Conservation (phyloP, 306 rosid species). For the Vicia sativa region DNA sequence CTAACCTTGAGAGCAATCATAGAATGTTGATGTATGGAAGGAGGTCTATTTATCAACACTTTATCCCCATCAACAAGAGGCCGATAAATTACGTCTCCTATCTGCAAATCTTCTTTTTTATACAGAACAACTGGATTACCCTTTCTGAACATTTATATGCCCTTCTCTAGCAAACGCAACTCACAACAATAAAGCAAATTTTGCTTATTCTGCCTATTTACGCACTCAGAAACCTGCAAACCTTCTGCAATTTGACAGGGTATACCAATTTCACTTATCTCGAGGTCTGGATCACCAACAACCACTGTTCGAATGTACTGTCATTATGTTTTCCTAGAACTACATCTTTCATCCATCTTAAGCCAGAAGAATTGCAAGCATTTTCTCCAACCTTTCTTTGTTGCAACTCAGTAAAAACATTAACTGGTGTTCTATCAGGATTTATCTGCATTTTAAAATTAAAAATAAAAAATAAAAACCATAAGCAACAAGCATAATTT, state of each 20-base stretch:
- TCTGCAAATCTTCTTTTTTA: constrained; percentile 52
- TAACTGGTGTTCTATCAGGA: constrained; percentile 57
- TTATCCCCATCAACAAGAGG: constrained; percentile 76
- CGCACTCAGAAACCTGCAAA: constrained; percentile 65
- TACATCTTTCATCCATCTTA: constrained; percentile 94
- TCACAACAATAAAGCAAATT: constrained; percentile 55
- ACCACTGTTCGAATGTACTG: constrained; percentile 81
- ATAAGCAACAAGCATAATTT: constrained; percentile 41
- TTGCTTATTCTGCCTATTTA: constrained; percentile 69
- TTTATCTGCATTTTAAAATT: constrained; percentile 76
- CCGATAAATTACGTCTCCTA: constrained; percentile 76
- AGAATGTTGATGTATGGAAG: constrained; percentile 96
- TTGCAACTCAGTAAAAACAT: constrained; percentile 53
- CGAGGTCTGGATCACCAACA: constrained; percentile 88
- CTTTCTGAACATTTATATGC: constrained; percentile 60
- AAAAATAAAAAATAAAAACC: constrained; percentile 40
- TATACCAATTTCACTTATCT: constrained; percentile 78
- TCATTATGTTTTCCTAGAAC: constrained; percentile 91
- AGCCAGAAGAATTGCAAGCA: constrained; percentile 77
- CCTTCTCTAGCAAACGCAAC: constrained; percentile 66
- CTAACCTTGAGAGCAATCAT: constrained; percentile 68
- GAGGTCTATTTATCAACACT: constrained; percentile 89
- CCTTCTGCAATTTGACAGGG: constrained; percentile 85
- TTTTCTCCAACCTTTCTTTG: constrained; percentile 62
- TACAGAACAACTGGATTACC: constrained; percentile 49